Evolutionary conservation across 176 grass and related monocot species (phyloP).

Genomic region (Oropetium thomaeum): DNA sequence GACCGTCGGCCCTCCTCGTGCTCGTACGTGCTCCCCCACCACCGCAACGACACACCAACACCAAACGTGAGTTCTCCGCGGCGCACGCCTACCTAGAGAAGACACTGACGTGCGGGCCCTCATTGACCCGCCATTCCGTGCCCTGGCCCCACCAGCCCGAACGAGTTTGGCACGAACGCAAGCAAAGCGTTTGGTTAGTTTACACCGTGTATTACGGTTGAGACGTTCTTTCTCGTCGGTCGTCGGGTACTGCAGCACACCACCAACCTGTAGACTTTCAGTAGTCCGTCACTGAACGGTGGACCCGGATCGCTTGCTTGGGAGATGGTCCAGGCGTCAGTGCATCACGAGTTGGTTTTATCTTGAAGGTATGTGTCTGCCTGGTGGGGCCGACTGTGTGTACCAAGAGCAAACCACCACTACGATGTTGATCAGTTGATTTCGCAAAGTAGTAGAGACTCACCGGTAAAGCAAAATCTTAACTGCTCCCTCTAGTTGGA

Average conservation of each 20-base stretch:
- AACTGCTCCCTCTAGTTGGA: too few relatives aligned
- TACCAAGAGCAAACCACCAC: not conserved
- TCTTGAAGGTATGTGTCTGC: too few relatives aligned
- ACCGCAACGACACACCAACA: not conserved
- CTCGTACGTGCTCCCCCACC: constrained; percentile 3
- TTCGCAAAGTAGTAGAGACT: not conserved
- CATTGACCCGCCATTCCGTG: not conserved
- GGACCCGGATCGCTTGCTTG: not conserved
- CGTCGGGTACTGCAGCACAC: not conserved
- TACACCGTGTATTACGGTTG: constrained; percentile 19
- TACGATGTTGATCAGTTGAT: not conserved
- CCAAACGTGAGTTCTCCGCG: not conserved
- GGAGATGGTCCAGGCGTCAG: not conserved
- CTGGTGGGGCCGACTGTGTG: not conserved
- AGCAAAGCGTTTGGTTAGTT: constrained; percentile 16
- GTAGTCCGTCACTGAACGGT: not conserved
- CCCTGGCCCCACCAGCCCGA: constrained; percentile 9
- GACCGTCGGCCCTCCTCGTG: not conserved
- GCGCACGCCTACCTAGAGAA: not conserved
- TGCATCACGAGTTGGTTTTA: too few relatives aligned
- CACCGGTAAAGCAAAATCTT: not conserved
- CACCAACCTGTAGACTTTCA: not conserved
- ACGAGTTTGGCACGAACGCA: constrained; percentile 38
- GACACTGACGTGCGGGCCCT: not conserved
- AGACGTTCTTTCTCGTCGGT: constrained; percentile 13